Evolutionary conservation across 257 asterid genomes (phyloP).

Genomic region (Eucommia ulmoides): DNA sequence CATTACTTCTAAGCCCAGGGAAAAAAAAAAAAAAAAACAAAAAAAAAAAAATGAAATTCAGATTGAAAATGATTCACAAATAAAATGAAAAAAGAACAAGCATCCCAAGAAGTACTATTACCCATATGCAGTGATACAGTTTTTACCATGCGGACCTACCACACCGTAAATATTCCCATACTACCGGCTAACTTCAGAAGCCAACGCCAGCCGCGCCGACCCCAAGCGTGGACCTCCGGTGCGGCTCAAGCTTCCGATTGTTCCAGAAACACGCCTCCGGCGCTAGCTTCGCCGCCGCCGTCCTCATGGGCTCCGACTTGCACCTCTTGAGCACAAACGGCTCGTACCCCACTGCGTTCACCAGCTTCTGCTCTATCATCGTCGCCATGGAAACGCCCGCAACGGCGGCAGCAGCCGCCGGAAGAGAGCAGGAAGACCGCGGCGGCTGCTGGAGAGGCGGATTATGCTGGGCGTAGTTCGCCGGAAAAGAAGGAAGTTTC

Average conservation of each 20-base stretch:
- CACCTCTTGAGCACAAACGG: constrained; percentile 82
- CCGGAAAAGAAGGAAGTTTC: neutral
- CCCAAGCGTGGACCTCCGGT: constrained; percentile 39
- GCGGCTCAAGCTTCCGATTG: constrained; percentile 72
- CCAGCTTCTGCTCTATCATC: constrained; percentile 74
- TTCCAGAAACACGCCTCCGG: constrained; percentile 80
- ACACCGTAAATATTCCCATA: too few species aligned
- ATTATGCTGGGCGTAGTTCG: neutral
- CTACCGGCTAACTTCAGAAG: constrained; percentile 41
- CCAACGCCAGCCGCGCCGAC: constrained; percentile 80
- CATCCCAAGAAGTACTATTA: too few species aligned
- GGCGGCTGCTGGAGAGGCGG: constrained; percentile 27
- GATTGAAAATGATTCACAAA: too few species aligned
- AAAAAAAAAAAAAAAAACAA: too few species aligned
- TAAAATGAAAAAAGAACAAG: too few species aligned
- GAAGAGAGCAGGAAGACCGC: constrained; percentile 60
- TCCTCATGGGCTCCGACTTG: constrained; percentile 94
- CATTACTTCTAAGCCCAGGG: too few species aligned
- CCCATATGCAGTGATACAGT: too few species aligned
- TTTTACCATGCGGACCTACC: too few species aligned
- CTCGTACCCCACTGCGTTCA: constrained; percentile 63
- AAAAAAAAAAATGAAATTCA: too few species aligned
- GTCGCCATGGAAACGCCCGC: constrained; percentile 26
- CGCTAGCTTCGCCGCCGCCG: constrained; percentile 76
- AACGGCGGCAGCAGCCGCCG: constrained; percentile 43